Base-by-base conservation (phyloP, 352 stramenopile genomes). In the Phytophthora pistaciae region DNA sequence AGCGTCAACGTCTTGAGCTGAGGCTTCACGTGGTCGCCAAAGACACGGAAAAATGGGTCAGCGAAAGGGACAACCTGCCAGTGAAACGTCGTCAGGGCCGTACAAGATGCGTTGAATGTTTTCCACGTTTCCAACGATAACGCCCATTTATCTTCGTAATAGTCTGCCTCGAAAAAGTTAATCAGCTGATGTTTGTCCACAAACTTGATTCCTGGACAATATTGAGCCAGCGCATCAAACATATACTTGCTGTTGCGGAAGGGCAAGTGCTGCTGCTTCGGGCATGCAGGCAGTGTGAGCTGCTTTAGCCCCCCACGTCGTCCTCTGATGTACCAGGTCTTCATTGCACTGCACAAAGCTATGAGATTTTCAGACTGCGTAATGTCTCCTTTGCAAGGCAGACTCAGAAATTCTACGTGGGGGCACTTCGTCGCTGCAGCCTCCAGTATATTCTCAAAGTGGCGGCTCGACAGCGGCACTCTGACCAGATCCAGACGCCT, bases 61-160 rank as follows among this genome's bases (percentile, higher is more conserved):
- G 29, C 59, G 38, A 57, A 56, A 6, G 59, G 59, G 8, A 65
- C 59, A 56, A 50, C 59, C 11, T 20, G 7, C 29, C 29, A 65
- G 36, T 29, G 44, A 21, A 57, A 65, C 2, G 5, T 33, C 18
- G n/a, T 33, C 46, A 65, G 16, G 0, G 27, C 23, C 8, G 42
- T 65, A 10, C 59, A 65, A 8, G 21, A 50, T n/a, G 27, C 20
- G 33, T 65, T 65, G 46, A 65, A 65, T 4, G 11, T 18, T 48
- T 16, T 10, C 59, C 59, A 65, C 16, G 27, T 58, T 4, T 65
- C 46, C 27, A 65, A 21, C 20, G 46, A 57, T 27, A 58, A 10
- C 1, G 20, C 18, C 48, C 59, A 65, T 21, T 49, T 64, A 20
- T 20, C 14, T 5, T 48, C 40, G 40, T 48, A 48, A 48, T 40